These are phyloP conservation scores for Crithidia thermophila DNA, from an alignment of 208 protist genomes.

Conservation along the genomic window DNA sequence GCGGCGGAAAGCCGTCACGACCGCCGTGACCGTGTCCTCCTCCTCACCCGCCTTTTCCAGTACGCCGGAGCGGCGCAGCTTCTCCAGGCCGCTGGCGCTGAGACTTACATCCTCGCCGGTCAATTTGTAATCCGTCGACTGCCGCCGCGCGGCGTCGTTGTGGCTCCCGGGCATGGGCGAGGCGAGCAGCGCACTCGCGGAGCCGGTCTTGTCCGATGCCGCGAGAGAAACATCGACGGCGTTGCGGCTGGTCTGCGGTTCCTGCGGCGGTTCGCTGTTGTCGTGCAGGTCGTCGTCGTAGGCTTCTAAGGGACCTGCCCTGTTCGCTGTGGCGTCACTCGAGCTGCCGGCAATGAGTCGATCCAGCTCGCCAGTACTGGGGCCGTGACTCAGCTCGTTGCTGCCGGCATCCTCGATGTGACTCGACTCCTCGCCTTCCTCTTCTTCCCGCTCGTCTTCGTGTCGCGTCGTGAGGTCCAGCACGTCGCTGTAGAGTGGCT, in stretches of 20 bases:
- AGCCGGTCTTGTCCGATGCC: background rate
- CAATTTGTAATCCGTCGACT: no score
- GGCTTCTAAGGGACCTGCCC: background rate
- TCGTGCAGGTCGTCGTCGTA: conserved; percentile 12
- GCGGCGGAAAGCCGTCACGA: conserved; percentile 22
- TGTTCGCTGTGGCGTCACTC: background rate
- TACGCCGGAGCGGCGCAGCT: background rate
- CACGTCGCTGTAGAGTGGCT: conserved; percentile 5
- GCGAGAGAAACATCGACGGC: background rate
- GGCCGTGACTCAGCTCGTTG: background rate
- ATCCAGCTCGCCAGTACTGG: conserved; percentile 1
- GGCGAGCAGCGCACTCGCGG: background rate
- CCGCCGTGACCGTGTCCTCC: conserved; percentile 8
- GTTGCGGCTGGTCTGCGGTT: background rate
- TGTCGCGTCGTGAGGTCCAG: background rate
- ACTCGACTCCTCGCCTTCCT: background rate
- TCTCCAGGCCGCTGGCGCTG: background rate
- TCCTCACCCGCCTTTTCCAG: conserved; percentile 13
- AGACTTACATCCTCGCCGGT: background rate
- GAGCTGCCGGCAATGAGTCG: background rate
- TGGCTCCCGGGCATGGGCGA: background rate
- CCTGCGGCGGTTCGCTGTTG: background rate
- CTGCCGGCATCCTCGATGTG: background rate
- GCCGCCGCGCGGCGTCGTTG: no score
- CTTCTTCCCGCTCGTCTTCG: background rate